Base-by-base conservation (phyloP, 2,329 filamentous ascomycete genomes). In the Trichoderma lentiforme region DNA sequence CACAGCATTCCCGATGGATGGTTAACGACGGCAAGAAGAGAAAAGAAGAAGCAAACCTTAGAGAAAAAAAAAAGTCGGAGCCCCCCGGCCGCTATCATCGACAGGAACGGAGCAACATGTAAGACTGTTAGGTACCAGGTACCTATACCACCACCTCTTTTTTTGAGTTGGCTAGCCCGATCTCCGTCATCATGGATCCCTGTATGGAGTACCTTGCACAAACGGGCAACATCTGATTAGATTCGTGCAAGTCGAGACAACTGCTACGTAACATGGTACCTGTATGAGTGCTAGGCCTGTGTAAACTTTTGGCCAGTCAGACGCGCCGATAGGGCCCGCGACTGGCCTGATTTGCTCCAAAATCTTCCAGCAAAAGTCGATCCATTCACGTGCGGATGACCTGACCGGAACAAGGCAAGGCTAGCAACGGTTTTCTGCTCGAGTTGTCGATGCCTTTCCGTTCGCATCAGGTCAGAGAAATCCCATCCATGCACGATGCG, bases 121-220 rank as follows among this genome's bases (percentile, higher is more conserved):
- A n/a, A 58, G 56, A 34, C 43, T 34, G 62, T 30, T 26, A 47
- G 14, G 60, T 18, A 32, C 26, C 26, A 4, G 15, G 56, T 58
- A 58, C 56, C 14, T 61, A n/a, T 32, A 12, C 51, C 51, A 61
- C 57, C 66, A 14, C 24, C 24, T 26, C 32, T 68, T 43, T 43
- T 69, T 69, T 60, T 60, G 66, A 51, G 66, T 36, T 61, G 66
- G 15, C 66, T 69, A 69, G 66, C 56, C 26, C 66, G 66, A 69
- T 69, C 66, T 61, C 66, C 56, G 66, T 47, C 66, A 69, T 58
- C 66, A 58, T 36, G 66, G 66, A 24, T 24, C 66, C 57, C 66
- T 60, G 66, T 34, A 32, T 34, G 56, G 66, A 68, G 65, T 53
- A 51, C 66, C 66, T 57, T 51, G 66, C 66, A 43, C n/a, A 26